phyloP scores from a whole-genome alignment of 2,329 filamentous ascomycete genomes.

The Aureobasidium sp. region DNA sequence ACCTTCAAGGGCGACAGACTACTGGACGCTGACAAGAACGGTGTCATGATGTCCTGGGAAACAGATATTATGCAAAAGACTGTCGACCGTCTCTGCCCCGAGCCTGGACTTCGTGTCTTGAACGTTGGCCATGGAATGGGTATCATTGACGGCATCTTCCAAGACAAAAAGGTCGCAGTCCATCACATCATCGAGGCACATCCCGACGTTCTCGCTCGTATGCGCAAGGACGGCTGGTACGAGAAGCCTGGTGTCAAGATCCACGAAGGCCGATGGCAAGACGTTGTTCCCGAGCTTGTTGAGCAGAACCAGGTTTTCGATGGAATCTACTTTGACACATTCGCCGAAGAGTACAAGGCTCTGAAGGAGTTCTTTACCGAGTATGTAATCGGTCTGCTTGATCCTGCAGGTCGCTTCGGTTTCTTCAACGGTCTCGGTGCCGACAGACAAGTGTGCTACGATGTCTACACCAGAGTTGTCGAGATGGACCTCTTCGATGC shows the following conservation, averaged over 20 bases:
- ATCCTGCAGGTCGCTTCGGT: slow-evolving; percentile 62
- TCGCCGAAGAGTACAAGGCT: slow-evolving; percentile 92
- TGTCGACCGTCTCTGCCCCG: slow-evolving; percentile 46
- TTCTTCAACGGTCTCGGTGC: slow-evolving; percentile 86
- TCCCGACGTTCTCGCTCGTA: slow-evolving; percentile 50
- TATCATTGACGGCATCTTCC: slow-evolving; percentile 54
- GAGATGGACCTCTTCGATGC: slow-evolving; percentile 93
- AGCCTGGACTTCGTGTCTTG: slow-evolving; percentile 47
- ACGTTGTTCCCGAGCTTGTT: slow-evolving; percentile 50
- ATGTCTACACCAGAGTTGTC: slow-evolving; percentile 93
- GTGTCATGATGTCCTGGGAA: slow-evolving; percentile 62
- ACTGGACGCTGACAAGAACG: slow-evolving; percentile 54
- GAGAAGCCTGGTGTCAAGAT: slow-evolving; percentile 54
- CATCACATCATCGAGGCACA: slow-evolving; percentile 61
- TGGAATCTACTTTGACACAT: slow-evolving; percentile 94
- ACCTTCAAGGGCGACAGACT: slow-evolving; percentile 53
- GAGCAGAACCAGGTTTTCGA: slow-evolving; percentile 49
- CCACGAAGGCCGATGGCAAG: slow-evolving; percentile 56
- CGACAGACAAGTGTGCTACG: slow-evolving; percentile 92
- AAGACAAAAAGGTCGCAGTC: slow-evolving; percentile 45
- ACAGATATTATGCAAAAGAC: slow-evolving; percentile 53
- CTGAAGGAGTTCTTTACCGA: slow-evolving; percentile 91
- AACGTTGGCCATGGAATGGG: slow-evolving; percentile 60
- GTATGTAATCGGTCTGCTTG: slow-evolving; percentile 82
- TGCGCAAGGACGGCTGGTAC: slow-evolving; percentile 53